These are phyloP conservation scores for Fusarium nygamai DNA, from an alignment of 2,329 filamentous ascomycete genomes.

Conservation along the genomic window DNA sequence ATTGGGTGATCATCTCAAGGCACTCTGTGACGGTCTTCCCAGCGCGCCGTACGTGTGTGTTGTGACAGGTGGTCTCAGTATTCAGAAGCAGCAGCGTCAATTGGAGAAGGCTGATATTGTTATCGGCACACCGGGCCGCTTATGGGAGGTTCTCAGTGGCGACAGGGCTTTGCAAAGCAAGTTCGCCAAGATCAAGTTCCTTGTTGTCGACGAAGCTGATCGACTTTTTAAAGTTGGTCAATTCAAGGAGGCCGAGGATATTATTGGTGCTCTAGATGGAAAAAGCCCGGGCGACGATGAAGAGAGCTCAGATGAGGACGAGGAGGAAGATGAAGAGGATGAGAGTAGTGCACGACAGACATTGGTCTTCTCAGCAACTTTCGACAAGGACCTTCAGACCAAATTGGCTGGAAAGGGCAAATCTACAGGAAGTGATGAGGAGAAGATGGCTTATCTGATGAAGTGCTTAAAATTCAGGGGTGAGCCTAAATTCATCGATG, in stretches of 20 bases:
- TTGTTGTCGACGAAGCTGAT: slow-evolving; percentile 96
- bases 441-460: slow-evolving; percentile 92
- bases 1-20: slow-evolving; percentile 82
- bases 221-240: slow-evolving; percentile 90
- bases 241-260: slow-evolving; percentile 93
- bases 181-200: slow-evolving; percentile 79
- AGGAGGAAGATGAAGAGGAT: slow-evolving; percentile 58
- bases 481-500: slow-evolving; percentile 89
- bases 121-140: slow-evolving; percentile 88
- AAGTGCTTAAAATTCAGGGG: slow-evolving; percentile 89
- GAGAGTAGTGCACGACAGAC: slow-evolving; percentile 72
- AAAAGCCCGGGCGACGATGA: slow-evolving; percentile 69
- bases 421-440: slow-evolving; percentile 67
- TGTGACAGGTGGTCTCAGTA: slow-evolving; percentile 88
- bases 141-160: slow-evolving; percentile 92
- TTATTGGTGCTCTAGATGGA: slow-evolving; percentile 81
- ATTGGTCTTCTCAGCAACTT: slow-evolving; percentile 95
- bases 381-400: slow-evolving; percentile 89
- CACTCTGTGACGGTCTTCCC: slow-evolving; percentile 71
- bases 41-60: slow-evolving; percentile 80
- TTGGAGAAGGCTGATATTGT: slow-evolving; percentile 88
- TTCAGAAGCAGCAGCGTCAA: slow-evolving; percentile 94
- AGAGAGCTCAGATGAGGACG: slow-evolving; percentile 60
- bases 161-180: slow-evolving; percentile 74
- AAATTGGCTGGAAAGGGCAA: slow-evolving; percentile 85